Base-by-base conservation (phyloP, 768 basidiomycete genomes). In the Tulasnella sp. region DNA sequence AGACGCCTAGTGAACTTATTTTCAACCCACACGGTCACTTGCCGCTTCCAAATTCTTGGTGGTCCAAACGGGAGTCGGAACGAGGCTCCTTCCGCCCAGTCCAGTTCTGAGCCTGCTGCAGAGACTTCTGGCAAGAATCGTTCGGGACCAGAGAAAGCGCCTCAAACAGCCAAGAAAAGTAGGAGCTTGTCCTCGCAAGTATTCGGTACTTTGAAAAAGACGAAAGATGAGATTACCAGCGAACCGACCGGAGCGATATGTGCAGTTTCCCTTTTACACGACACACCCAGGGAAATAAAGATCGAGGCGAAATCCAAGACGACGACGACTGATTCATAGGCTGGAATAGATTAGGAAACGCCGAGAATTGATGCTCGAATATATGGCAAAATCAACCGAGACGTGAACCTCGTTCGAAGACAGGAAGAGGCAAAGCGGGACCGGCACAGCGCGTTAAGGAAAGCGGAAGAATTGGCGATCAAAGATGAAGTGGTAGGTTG, bases 401-500 rank as follows among this genome's bases (percentile, higher is more conserved):
- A 81, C 44, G 81, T 77, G 74, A 80, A 48, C 44, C 34, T 68
- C 21, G 79, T 75, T 44, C 56, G 80, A 27, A 76, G 76, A 71
- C 73, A 80, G 52, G 80, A 81, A 14, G 80, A 81, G 48, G 72
- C 75, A 21, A 75, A 80, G 62, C 31, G 71, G 31, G 80, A 81
- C 52, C 44, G 80, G 19, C 34, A 71, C 58, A 71, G 19, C 16
- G 74, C 80, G 9, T 76, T 19, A 12, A 72, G 80, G 19, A 81
- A 80, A 36, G 72, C 76, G 72, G 80, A 81, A 39, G 80, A 81
- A 38, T 71, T 81, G 36, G 80, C 80, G 0, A 76, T 80, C 42
- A 81, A 81, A 52, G 80, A 81, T 56, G 62, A 80, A 24, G 68
- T 81, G 18, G 80, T 81, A 40, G 12, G 80, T 46, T 7, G 0